A percentile compares a stretch with the other conserved stretches of the same genome.
phyloP scores from a whole-genome alignment of 2,329 filamentous ascomycete species.

The Meredithiella fracta region DNA sequence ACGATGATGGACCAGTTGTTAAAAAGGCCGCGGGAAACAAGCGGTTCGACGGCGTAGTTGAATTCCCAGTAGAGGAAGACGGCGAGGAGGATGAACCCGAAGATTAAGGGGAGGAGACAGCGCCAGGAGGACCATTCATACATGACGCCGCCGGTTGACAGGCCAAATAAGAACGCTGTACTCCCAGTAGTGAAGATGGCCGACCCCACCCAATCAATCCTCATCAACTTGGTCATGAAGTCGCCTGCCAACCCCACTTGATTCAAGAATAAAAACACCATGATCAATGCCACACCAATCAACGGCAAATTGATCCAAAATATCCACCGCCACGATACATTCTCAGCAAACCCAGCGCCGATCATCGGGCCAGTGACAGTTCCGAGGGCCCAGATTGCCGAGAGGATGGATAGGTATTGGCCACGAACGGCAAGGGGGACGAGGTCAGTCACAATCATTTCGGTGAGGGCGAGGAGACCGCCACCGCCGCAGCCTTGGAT shows the following conservation, averaged over 20 bases:
- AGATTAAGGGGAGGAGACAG: conserved; percentile 42
- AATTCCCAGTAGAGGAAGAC: conserved; percentile 39
- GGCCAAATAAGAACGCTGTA: conserved; percentile 31
- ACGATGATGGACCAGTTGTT: conserved; percentile 32
- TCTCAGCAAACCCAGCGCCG: conserved; percentile 18
- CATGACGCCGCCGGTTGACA: conserved; percentile 42
- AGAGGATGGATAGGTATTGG: conserved; percentile 24
- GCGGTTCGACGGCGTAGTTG: conserved; percentile 32
- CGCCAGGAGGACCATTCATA: conserved; percentile 47
- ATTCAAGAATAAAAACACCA: conserved; percentile 19
- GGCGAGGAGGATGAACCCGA: conserved; percentile 36
- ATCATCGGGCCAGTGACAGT: conserved; percentile 24
- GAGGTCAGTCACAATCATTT: conserved; percentile 23
- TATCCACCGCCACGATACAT: conserved; percentile 22
- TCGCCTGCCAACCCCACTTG: conserved; percentile 16
- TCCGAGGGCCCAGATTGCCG: conserved; percentile 37
- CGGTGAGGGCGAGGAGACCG: conserved; percentile 21
- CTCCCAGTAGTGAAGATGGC: conserved; percentile 42
- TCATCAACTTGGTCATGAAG: conserved; percentile 15
- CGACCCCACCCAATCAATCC: conserved; percentile 47
- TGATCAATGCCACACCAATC: conserved; percentile 17
- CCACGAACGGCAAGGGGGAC: conserved; percentile 28
- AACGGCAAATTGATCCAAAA: conserved; percentile 24
- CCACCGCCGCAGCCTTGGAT: conserved; percentile 25
- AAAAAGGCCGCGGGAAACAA: conserved; percentile 30